Conservation (phyloP, 176 grass and related monocot species). For the Poa annua region DNA sequence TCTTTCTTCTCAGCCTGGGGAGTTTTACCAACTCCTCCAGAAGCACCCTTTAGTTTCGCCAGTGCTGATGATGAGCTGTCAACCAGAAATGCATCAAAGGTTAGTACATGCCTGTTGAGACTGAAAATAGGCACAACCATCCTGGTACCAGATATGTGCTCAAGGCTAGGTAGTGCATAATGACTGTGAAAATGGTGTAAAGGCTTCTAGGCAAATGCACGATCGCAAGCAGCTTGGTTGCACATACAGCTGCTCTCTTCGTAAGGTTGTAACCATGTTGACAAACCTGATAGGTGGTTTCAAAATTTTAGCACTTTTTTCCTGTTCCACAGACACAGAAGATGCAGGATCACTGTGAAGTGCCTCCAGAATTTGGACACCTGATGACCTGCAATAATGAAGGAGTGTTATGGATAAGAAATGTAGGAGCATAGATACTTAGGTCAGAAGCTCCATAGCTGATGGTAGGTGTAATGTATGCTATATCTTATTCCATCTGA, state of each 20-base stretch:
- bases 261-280: slow-evolving; percentile 34
- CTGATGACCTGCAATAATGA: slow-evolving; percentile 73
- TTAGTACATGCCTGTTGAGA: slow-evolving; percentile 29
- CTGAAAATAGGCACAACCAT: slow-evolving; percentile 38
- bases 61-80: slow-evolving; percentile 73
- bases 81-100: slow-evolving; percentile 36
- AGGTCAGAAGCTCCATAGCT: slow-evolving; percentile 37
- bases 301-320: slow-evolving; percentile 82
- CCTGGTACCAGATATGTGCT: slow-evolving; percentile 40
- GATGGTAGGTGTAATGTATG: slow-evolving; percentile 26
- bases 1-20: slow-evolving; percentile 86
- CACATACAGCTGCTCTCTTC: slow-evolving; percentile 41
- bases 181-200: slow-evolving; percentile 21
- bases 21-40: slow-evolving; percentile 67
- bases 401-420: slow-evolving; percentile 58
- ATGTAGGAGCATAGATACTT: slow-evolving; percentile 22
- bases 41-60: slow-evolving; percentile 76
- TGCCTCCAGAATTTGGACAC: slow-evolving; percentile 91
- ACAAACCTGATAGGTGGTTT: slow-evolving; percentile 78
- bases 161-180: slow-evolving; percentile 29
- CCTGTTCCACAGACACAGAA: slow-evolving; percentile 85
- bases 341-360: slow-evolving; percentile 98
- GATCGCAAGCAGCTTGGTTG: slow-evolving; percentile 44
- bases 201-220: slow-evolving; percentile 41
- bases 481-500: slow-evolving; percentile 44